A percentile compares a stretch with the other conserved stretches of the same genome.
Evolutionary conservation across 225 moss, liverwort and hornwort genomes (phyloP).

Genomic region (Marchantia paleacea): DNA sequence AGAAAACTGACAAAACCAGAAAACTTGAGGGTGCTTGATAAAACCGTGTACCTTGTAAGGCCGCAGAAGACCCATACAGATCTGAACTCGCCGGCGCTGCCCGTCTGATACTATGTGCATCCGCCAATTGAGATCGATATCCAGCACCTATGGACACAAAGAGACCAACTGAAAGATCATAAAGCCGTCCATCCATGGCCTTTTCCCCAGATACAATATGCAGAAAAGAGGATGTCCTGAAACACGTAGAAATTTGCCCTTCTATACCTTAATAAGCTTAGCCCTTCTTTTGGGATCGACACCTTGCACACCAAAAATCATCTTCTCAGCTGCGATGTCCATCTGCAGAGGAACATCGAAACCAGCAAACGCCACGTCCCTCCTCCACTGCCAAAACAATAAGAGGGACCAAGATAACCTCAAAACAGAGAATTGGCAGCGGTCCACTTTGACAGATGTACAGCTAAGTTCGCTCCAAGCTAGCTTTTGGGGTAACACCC

Average conservation of each 20-base stretch:
- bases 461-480: neutral
- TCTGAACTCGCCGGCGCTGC: slow-evolving; percentile 92
- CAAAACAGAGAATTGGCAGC: neutral
- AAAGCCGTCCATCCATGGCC: neutral
- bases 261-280: slow-evolving; percentile 57
- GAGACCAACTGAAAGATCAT: neutral
- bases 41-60: slow-evolving; percentile 66
- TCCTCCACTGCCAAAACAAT: slow-evolving; percentile 44
- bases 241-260: neutral
- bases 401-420: neutral
- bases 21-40: too few relatives aligned
- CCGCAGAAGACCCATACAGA: slow-evolving; percentile 87
- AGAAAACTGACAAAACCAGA: too few relatives aligned
- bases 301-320: slow-evolving; percentile 95
- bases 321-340: slow-evolving; percentile 89
- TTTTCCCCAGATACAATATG: neutral
- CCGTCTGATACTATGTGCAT: slow-evolving; percentile 99
- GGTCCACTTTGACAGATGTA: too few relatives aligned
- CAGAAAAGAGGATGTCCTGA: neutral
- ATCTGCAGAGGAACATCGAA: slow-evolving; percentile 92
- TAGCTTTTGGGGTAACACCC: too few relatives aligned
- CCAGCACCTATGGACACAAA: slow-evolving; percentile 75
- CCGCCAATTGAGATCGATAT: slow-evolving; percentile 93
- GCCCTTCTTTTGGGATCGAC: slow-evolving; percentile 69
- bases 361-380: slow-evolving; percentile 56